Base-by-base conservation (phyloP, 1,139 yeast species). In the Candida sojae region DNA sequence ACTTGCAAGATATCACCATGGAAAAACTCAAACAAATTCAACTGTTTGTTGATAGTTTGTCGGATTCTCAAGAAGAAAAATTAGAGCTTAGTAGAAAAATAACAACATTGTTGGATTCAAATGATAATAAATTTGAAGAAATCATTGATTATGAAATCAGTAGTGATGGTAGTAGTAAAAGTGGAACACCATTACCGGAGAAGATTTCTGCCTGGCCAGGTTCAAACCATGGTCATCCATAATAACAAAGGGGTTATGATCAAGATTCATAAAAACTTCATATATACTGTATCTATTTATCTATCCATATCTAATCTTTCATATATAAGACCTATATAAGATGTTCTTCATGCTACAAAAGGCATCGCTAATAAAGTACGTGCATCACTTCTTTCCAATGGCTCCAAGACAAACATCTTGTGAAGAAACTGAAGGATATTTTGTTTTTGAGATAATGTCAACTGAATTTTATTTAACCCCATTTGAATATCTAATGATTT, bases 171-270 rank as follows among this genome's bases (percentile, higher is more conserved):
- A 57, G 60, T 30, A 65, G 68, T 43, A 52, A 66, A 42, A 62
- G 67, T 4, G 58, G 68, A 1, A 67, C 70, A 6, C 72, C 75
- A 5, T 62, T 62, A 9, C 75, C 75, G 0, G 77, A 75, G 46
- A 66, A 62, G 45, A 71, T 83, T 8, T 70, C 79, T 35, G 88
- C 88, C 0, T 83, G 88, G 88, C 88, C 88, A 0, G 87, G 88
- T 0, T 75, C 82, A 5, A 75, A 83, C 53, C 87, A 82, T 58
- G 86, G 86, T 0, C 88, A 83, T 59, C 88, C 88, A 7, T 77
- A 53, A 59, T 30, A 26, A 3, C 21, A 17, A 32, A 26, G 29
- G 2, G 9, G 29, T 26, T 26, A 26, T 6, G 9, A 4, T 4
- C n/a, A n/a, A 33, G 17, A 28, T 12, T 26, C 40, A 17, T 42